Evolutionary conservation across 208 protist genomes (phyloP), one percentile per base, ranked within the genome.

Genomic region (Acanthamoeba sp.): DNA sequence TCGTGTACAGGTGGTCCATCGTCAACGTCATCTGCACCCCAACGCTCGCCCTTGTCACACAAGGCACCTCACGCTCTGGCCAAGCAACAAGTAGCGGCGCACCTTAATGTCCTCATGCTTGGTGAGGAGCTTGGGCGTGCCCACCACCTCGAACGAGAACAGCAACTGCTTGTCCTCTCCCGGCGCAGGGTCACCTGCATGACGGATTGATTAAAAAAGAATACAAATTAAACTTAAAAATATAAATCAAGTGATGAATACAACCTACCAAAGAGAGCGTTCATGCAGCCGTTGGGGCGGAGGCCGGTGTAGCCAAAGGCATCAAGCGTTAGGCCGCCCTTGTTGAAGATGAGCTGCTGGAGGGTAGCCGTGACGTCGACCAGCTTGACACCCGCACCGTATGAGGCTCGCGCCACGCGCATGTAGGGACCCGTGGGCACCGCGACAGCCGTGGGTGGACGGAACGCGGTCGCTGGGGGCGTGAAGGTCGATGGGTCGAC

Each of bases 251-350:
- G 29, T 69, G 12, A 27, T 62, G 12, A 27, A 62, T 27, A 62
- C 12, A 45, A 45, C n/a, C 12, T 89, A 91, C 84, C 84, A 36
- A 91, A 91, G 22, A 71, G 14, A 12, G 48, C 57, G 29, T 91
- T 91, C 84, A 91, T 91, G 84, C 84, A 91, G 52, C 84, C 84
- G 52, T 91, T 91, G 52, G 48, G 84, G 24, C 29, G 27, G 16
- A 91, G 34, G 80, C 20, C 4, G 34, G 73, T 14, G 84, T 91
- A 91, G 0, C 84, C 84, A 24, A 91, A 91, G 18, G n/a, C 84
- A 27, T 91, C 84, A 18, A 91, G 84, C 7, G 84, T 91, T 45
- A 91, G 84, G 16, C 84, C 57, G 48, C 84, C 84, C 57, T 71
- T 91, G 40, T 57, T 66, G n/a, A 71, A 71, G 84, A 91, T 16